Evolutionary conservation across 2,329 filamentous ascomycete genomes (phyloP).

Genomic region (Penicillium sp.): DNA sequence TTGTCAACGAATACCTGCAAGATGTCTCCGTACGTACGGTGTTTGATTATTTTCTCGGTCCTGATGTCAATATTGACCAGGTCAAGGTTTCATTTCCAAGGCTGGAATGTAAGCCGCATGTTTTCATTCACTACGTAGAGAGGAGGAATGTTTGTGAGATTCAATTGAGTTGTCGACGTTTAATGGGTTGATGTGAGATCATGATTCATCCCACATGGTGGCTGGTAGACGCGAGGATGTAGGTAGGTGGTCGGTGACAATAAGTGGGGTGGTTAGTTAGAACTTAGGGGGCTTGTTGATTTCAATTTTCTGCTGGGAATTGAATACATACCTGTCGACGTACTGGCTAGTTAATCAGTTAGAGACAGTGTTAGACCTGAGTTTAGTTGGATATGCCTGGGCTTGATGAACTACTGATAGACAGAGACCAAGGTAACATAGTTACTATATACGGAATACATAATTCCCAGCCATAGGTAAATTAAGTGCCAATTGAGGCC

Average conservation of each 20-base stretch:
- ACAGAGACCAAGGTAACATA: too few relatives aligned
- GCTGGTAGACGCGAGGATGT: slow-evolving; percentile 6
- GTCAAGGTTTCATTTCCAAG: too few relatives aligned
- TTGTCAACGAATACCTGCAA: slow-evolving; percentile 1
- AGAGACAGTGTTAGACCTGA: not conserved
- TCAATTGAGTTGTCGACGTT: not conserved
- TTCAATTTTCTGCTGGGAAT: slow-evolving; percentile 4
- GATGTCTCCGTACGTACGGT: too few relatives aligned
- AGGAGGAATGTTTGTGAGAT: not conserved
- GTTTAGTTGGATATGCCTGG: not conserved
- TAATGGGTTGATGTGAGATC: not conserved
- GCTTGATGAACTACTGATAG: too few relatives aligned
- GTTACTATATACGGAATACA: not conserved
- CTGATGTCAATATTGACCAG: not conserved
- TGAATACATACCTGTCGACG: not conserved
- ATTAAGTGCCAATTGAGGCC: not conserved
- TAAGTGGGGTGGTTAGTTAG: slow-evolving; percentile 1
- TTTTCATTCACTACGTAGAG: not conserved
- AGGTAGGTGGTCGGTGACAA: not conserved
- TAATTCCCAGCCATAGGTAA: not conserved
- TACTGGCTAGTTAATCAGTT: not conserved
- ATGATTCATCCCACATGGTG: not conserved
- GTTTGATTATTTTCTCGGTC: not conserved
- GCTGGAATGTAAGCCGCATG: not conserved
- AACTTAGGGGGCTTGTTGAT: not conserved